Conservation (phyloP, 1,284 basidiomycete species). For the Tylopilus sp. region DNA sequence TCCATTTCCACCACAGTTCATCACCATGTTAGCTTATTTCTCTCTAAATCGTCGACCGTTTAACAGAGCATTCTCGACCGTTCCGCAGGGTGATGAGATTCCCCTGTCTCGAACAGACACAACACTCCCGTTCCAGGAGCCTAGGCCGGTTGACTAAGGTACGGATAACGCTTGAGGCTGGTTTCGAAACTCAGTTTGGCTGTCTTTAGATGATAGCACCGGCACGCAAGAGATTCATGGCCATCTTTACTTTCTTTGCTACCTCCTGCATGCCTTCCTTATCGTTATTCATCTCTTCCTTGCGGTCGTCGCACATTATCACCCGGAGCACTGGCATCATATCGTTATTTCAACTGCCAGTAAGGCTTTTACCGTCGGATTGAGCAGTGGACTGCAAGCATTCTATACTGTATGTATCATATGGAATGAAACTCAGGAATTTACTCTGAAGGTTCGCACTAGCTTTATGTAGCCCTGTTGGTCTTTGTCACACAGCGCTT, state of each 20-base stretch:
- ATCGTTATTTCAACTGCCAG: not conserved
- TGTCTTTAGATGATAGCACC: no score
- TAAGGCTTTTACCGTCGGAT: not conserved
- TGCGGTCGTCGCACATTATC: not conserved
- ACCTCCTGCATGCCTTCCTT: not conserved
- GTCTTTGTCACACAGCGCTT: constrained; percentile 1
- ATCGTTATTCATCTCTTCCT: not conserved
- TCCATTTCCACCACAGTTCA: no score
- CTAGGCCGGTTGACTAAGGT: not conserved
- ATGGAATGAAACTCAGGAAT: not conserved
- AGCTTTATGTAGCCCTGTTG: constrained; percentile 4
- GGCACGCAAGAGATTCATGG: not conserved
- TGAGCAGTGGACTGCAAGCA: constrained; percentile 2
- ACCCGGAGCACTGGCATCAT: not conserved
- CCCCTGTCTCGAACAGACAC: no score
- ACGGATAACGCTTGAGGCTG: no score
- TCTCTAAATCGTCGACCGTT: no score
- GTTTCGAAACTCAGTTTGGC: no score
- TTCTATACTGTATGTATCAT: not conserved
- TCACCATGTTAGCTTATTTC: no score
- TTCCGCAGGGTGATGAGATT: no score
- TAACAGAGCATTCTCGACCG: no score
- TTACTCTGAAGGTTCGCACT: no score
- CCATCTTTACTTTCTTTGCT: not conserved
- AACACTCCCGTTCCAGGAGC: no score